A percentile compares a stretch with the other conserved stretches of the same genome.
phyloP scores from a whole-genome alignment of 2,329 filamentous ascomycete species.

The Botryotinia globosa region DNA sequence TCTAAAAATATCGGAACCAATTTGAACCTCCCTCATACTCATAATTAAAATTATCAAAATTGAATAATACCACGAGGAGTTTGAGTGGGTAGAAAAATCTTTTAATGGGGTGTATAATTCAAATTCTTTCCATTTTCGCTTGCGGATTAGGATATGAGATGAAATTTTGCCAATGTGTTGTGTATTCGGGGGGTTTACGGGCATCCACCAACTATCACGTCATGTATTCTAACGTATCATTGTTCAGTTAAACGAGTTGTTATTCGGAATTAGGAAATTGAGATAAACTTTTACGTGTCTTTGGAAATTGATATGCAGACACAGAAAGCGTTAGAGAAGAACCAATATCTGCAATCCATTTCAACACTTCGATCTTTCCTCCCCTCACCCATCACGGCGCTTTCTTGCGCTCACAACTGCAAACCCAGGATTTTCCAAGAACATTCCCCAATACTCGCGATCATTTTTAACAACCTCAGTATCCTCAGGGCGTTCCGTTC shows the following conservation, averaged over 20 bases:
- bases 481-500: not conserved
- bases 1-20: rapidly evolving
- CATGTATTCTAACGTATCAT: not conserved
- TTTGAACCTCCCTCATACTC: not conserved
- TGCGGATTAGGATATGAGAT: not conserved
- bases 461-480: not conserved
- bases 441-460: not conserved
- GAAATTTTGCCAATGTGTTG: rapidly evolving
- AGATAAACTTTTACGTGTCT: not conserved
- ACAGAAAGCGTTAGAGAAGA: not conserved
- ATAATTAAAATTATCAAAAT: not conserved
- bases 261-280: not conserved
- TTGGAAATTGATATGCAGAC: not conserved
- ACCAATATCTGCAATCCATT: not conserved
- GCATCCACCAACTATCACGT: not conserved
- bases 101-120: not conserved
- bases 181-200: not conserved
- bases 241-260: not conserved
- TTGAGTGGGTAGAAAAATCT: not conserved
- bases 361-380: not conserved
- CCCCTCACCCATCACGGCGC: not conserved
- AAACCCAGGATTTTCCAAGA: not conserved
- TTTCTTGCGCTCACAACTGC: not conserved
- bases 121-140: not conserved
- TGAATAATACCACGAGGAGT: not conserved